Conservation (phyloP, 2,329 filamentous ascomycete genomes). For the Aspergillus nomiae region DNA sequence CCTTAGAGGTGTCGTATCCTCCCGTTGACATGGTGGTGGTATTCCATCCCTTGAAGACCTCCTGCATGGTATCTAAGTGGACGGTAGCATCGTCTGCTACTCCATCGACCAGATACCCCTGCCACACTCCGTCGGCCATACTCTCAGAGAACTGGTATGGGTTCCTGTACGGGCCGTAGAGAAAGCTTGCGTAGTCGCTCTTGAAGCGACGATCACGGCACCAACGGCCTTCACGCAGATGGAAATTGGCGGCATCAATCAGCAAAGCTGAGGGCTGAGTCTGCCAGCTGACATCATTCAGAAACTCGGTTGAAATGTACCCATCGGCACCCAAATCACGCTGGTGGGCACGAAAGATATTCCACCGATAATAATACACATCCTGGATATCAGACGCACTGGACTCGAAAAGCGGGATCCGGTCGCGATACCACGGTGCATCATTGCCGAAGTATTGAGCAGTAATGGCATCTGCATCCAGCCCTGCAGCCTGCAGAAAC, state of each 20-base stretch:
- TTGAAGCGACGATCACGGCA: slow-evolving; percentile 47
- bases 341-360: slow-evolving; percentile 48
- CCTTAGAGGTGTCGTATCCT: slow-evolving; percentile 42
- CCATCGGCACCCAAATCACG: slow-evolving; percentile 45
- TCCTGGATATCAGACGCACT: slow-evolving; percentile 26
- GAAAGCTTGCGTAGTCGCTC: slow-evolving; percentile 47
- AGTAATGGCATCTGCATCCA: slow-evolving; percentile 9
- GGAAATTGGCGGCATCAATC: slow-evolving; percentile 49
- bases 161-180: slow-evolving; percentile 42
- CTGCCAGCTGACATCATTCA: slow-evolving; percentile 47
- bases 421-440: slow-evolving; percentile 19
- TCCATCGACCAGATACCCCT: slow-evolving; percentile 46
- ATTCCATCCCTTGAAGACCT: slow-evolving; percentile 23
- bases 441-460: slow-evolving; percentile 21
- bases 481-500: background rate
- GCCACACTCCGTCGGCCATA: slow-evolving; percentile 43
- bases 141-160: slow-evolving; percentile 49
- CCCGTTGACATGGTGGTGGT: slow-evolving; percentile 42
- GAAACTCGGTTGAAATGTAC: slow-evolving; percentile 50
- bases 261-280: slow-evolving; percentile 45
- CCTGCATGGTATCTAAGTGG: slow-evolving; percentile 30
- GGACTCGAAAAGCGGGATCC: slow-evolving; percentile 22
- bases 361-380: slow-evolving; percentile 52
- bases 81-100: slow-evolving; percentile 34
- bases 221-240: slow-evolving; percentile 49